These are phyloP conservation scores for Phytopythium sindhum DNA, from an alignment of 352 stramenopile species.

Conservation along the genomic window DNA sequence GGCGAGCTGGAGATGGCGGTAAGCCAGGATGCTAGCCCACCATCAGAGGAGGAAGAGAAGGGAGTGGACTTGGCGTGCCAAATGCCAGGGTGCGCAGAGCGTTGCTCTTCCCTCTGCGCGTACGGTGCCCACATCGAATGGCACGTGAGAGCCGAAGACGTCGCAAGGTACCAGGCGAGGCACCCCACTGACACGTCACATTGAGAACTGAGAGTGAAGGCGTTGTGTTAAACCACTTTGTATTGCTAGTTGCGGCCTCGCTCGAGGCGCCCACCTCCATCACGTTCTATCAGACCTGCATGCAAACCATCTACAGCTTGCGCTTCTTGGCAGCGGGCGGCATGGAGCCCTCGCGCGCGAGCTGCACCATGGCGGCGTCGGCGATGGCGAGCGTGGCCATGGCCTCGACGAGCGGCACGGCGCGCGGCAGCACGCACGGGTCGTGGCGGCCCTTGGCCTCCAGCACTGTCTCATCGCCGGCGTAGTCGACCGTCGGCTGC, in stretches of 20 bases:
- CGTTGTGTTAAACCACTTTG: not conserved
- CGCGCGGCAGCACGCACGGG: conserved; percentile 96
- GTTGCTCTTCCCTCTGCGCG: too few species aligned
- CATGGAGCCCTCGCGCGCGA: conserved; percentile 81
- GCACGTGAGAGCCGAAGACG: too few species aligned
- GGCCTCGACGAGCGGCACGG: conserved; percentile 96
- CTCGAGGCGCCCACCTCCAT: not conserved
- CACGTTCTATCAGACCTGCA: conserved; percentile 1
- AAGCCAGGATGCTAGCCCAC: too few species aligned
- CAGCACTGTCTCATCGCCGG: conserved; percentile 94
- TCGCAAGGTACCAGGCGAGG: too few species aligned
- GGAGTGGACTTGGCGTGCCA: too few species aligned
- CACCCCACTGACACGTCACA: too few species aligned
- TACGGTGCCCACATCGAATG: too few species aligned
- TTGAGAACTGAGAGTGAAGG: not conserved
- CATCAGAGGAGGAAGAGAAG: too few species aligned
- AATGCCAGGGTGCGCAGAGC: too few species aligned
- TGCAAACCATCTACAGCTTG: conserved; percentile 30
- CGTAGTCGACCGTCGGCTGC: conserved; percentile 94
- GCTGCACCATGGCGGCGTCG: conserved; percentile 96
- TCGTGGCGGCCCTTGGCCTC: conserved; percentile 98
- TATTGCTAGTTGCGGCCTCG: not conserved
- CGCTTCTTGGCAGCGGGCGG: conserved; percentile 56
- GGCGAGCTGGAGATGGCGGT: too few species aligned
- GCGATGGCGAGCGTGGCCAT: conserved; percentile 97